A percentile compares a stretch with the other conserved stretches of the same genome.
These are phyloP conservation scores for Stagonosporopsis cucurbitacearum DNA, from an alignment of 2,329 filamentous ascomycete species.

Conservation along the genomic window DNA sequence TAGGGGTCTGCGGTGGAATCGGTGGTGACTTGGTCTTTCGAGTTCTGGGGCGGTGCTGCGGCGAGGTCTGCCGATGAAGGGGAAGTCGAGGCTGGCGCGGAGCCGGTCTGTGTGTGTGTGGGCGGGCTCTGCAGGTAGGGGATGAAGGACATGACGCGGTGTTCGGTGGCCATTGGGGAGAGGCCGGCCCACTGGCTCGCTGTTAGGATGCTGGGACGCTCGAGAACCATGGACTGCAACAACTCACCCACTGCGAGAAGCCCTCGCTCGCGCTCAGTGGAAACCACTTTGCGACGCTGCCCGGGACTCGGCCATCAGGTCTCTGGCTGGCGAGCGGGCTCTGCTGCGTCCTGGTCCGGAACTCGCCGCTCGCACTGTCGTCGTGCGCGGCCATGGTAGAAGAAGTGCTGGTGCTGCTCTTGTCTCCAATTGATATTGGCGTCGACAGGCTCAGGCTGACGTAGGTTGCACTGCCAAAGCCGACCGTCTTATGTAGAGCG, in stretches of 20 bases:
- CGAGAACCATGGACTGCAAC: background rate
- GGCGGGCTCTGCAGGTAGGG: conserved; percentile 79
- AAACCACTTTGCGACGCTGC: conserved; percentile 63
- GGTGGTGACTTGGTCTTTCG: conserved; percentile 55
- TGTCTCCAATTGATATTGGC: conserved; percentile 36
- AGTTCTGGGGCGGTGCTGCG: conserved; percentile 33
- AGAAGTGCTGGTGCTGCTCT: conserved; percentile 28
- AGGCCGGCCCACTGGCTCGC: conserved; percentile 73
- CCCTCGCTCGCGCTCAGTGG: conserved; percentile 92
- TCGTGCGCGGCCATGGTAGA: conserved; percentile 42
- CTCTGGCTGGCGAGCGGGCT: conserved; percentile 58
- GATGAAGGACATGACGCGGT: conserved; percentile 83
- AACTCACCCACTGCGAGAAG: conserved; percentile 84
- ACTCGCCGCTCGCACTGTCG: conserved; percentile 30
- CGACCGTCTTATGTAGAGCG: conserved; percentile 34
- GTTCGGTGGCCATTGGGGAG: conserved; percentile 84
- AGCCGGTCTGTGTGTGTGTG: conserved; percentile 69
- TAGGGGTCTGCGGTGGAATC: conserved; percentile 71
- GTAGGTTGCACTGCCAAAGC: conserved; percentile 43
- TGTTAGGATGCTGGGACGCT: background rate
- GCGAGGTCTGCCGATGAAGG: conserved; percentile 50
- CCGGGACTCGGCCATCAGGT: conserved; percentile 43
- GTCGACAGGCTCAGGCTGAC: conserved; percentile 39
- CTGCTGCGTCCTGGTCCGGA: conserved; percentile 49
- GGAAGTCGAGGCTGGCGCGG: conserved; percentile 54